Evolutionary conservation across 768 basidiomycete genomes (phyloP).

Genomic region (Phanerodontia chrysosporium): DNA sequence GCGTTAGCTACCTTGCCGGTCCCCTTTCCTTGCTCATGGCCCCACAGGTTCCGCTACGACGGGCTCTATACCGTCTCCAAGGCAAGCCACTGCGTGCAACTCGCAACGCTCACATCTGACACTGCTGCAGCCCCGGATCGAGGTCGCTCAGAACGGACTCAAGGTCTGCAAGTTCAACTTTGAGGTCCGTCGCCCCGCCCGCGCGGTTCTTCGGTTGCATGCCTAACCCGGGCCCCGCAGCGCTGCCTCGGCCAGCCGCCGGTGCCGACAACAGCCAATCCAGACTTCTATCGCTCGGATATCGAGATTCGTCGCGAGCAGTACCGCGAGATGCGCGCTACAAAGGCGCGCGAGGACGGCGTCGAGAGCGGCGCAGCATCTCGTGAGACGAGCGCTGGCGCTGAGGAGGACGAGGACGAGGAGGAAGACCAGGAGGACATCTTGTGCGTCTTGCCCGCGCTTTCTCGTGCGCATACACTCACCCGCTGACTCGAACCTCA

Average conservation of each 20-base stretch:
- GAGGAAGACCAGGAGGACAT: not conserved
- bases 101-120: no score
- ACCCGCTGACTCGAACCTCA: not conserved
- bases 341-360: not conserved
- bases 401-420: not conserved
- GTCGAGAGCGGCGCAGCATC: no score
- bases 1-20: not conserved
- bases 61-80: not conserved
- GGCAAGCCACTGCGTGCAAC: not conserved
- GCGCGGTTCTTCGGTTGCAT: not conserved
- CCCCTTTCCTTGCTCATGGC: no score
- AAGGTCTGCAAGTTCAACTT: slow-evolving; percentile 3
- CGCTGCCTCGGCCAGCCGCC: not conserved
- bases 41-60: slow-evolving; percentile 1
- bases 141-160: not conserved
- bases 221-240: no score
- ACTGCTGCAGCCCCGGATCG: not conserved
- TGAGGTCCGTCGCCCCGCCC: not conserved
- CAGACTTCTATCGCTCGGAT: not conserved
- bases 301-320: not conserved
- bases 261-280: not conserved
- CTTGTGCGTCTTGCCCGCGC: not conserved
- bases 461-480: not conserved
- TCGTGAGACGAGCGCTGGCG: not conserved
- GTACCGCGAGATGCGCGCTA: not conserved